Base-by-base conservation (phyloP, 1,284 basidiomycete species). In the Cryptococcus sp. region DNA sequence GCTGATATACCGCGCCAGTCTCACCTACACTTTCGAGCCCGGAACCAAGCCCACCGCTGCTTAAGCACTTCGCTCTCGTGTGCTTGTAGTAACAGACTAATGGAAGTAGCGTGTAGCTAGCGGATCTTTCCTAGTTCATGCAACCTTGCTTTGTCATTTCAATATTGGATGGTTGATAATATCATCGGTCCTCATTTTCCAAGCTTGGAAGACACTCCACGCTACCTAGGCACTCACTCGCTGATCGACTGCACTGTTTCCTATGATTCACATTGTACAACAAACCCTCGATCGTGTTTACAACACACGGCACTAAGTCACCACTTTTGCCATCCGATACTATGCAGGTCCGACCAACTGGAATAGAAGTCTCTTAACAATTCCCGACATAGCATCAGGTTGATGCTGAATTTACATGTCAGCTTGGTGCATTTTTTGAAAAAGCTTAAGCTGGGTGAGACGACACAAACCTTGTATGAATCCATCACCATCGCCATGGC, bases 401-500 rank as follows among this genome's bases (percentile, higher is more conserved):
- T 92, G 87, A 74, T 94, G 91, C 83, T 93, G 82, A 45, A 80
- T 34, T 23, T 79, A 3, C n/a, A 1, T 10, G 48, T 20, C 22
- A 22, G 20, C 13, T 8, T 51, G 22, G 19, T 46, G 38, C 26
- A 11, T 8, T 50, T 2, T 37, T n/a, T 5, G 26, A 15, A n/a
- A n/a, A n/a, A n/a, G 19, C 22, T 22, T 22, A 22, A 39, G 43
- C 46, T 17, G 15, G 3, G 44, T 23, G 37, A 40, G 19, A 39
- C 8, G n/a, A 15, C 46, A 58, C 66, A 53, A 55, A 71, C 72
- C 65, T 78, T 76, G 66, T 83, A 83, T n/a, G 79, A 78, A 59
- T 80, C 89, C 93, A 96, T 95, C 23, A 94, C 88, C 87, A 96
- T 89, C 1, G 86, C 87, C 87, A 94, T 89, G 19, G 88, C 91